These are phyloP conservation scores for Saccharomycopsis sp. DNA, from an alignment of 805 yeast species.

Conservation along the genomic window DNA sequence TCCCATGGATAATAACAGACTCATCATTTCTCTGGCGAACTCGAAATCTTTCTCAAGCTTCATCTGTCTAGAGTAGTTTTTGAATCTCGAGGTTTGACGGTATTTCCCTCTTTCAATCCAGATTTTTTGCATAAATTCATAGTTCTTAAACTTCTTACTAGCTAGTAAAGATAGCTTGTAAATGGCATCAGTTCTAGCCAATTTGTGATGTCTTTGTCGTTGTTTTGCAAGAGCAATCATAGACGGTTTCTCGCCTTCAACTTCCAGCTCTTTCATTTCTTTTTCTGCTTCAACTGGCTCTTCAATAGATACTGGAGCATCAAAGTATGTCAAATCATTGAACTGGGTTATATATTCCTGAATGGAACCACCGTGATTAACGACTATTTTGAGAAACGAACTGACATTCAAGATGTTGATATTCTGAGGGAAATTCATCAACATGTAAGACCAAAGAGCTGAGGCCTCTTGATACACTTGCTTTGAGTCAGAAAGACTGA, in stretches of 20 bases:
- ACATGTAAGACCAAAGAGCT: conserved; percentile 62
- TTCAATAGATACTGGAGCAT: conserved; percentile 21
- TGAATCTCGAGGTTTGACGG: conserved; percentile 51
- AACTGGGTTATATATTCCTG: conserved; percentile 33
- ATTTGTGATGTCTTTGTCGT: conserved; percentile 24
- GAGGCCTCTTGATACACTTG: conserved; percentile 65
- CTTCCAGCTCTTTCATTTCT: conserved; percentile 20
- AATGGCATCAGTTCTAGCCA: conserved; percentile 40
- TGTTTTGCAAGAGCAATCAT: not conserved
- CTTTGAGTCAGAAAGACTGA: conserved; percentile 33
- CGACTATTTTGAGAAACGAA: conserved; percentile 44
- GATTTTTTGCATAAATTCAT: conserved; percentile 52
- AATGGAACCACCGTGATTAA: conserved; percentile 30
- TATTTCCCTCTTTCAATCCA: conserved; percentile 79
- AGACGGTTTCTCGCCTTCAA: conserved; percentile 18
- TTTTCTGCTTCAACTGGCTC: conserved; percentile 21
- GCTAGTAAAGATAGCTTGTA: conserved; percentile 63
- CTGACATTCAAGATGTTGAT: conserved; percentile 40
- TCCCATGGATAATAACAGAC: conserved; percentile 48
- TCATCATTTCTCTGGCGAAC: conserved; percentile 70
- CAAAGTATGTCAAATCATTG: conserved; percentile 32
- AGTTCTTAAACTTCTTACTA: conserved; percentile 48
- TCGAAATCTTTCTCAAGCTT: conserved; percentile 49
- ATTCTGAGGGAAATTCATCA: conserved; percentile 37
- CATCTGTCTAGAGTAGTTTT: conserved; percentile 28